Evolutionary conservation across 495 filamentous ascomycete species (phyloP).

Genomic region (Aspergillus wentii): DNA sequence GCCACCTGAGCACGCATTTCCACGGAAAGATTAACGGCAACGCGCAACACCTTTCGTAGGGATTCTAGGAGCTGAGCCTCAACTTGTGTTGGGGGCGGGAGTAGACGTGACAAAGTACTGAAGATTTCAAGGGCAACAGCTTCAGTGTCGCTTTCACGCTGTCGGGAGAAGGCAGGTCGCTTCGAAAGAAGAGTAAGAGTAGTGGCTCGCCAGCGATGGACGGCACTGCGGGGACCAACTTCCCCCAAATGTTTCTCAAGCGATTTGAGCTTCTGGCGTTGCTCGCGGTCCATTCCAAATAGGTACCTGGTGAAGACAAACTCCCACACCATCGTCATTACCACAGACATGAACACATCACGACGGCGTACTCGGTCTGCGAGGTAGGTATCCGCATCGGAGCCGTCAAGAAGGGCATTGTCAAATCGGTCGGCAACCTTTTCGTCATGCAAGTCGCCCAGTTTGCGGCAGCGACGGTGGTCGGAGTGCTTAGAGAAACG

Average conservation of each 20-base stretch:
- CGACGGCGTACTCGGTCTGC: slow-evolving; percentile 78
- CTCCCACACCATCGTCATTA: slow-evolving; percentile 98
- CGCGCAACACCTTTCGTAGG: slow-evolving; percentile 73
- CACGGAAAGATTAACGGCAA: slow-evolving; percentile 81
- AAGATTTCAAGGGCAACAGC: slow-evolving; percentile 84
- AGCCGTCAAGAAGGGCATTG: slow-evolving; percentile 87
- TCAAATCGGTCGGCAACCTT: slow-evolving; percentile 89
- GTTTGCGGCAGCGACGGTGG: slow-evolving; percentile 72
- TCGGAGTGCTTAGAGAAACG: slow-evolving; percentile 96
- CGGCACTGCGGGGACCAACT: slow-evolving; percentile 74
- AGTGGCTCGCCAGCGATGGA: slow-evolving; percentile 92
- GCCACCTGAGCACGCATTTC: slow-evolving; percentile 96
- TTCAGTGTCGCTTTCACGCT: slow-evolving; percentile 81
- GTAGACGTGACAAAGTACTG: slow-evolving; percentile 67
- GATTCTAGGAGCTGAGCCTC: slow-evolving; percentile 70
- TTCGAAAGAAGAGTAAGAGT: slow-evolving; percentile 84
- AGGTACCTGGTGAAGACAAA: slow-evolving; percentile 96
- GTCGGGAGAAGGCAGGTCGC: slow-evolving; percentile 64
- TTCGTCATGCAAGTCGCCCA: slow-evolving; percentile 78
- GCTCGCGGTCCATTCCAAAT: slow-evolving; percentile 96
- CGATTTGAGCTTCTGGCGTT: slow-evolving; percentile 91
- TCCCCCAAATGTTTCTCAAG: slow-evolving; percentile 88
- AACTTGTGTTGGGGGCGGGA: slow-evolving; percentile 76
- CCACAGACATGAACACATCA: slow-evolving; percentile 93
- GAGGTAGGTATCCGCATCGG: slow-evolving; percentile 81